phyloP scores from a whole-genome alignment of 176 grass and related monocot genomes.

The Secale cereale region DNA sequence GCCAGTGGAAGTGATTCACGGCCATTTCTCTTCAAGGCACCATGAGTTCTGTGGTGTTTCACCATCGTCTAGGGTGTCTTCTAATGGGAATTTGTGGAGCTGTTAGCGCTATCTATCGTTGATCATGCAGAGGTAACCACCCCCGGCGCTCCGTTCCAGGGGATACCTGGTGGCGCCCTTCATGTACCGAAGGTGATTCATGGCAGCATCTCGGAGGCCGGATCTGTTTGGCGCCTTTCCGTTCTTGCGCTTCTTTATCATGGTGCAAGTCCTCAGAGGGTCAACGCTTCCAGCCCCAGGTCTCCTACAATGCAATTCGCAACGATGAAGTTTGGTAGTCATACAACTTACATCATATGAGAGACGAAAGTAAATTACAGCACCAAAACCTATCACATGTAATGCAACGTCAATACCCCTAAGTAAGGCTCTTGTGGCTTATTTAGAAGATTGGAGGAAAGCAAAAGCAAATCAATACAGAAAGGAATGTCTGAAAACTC shows the following conservation, averaged over 20 bases:
- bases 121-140: conserved; percentile 72
- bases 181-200: conserved; percentile 54
- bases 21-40: background rate
- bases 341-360: background rate
- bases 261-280: conserved; percentile 52
- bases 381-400: background rate
- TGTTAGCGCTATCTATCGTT: conserved; percentile 1
- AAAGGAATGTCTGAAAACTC: conserved; percentile 6
- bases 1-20: background rate
- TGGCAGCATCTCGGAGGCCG: conserved; percentile 56
- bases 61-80: background rate
- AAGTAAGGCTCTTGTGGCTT: background rate
- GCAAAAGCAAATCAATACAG: background rate
- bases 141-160: conserved; percentile 46
- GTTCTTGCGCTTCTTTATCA: conserved; percentile 61
- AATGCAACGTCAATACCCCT: background rate
- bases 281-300: conserved; percentile 55
- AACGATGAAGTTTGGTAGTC: background rate
- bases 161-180: conserved; percentile 71
- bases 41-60: background rate
- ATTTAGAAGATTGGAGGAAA: background rate
- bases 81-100: background rate
- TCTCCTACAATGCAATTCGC: conserved; percentile 48
- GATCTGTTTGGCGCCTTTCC: conserved; percentile 39
- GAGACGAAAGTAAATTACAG: background rate